A percentile compares a stretch with the other conserved stretches of the same genome.
phyloP scores from a whole-genome alignment of 2,329 filamentous ascomycete species.

The Diaporthe aspalathi region DNA sequence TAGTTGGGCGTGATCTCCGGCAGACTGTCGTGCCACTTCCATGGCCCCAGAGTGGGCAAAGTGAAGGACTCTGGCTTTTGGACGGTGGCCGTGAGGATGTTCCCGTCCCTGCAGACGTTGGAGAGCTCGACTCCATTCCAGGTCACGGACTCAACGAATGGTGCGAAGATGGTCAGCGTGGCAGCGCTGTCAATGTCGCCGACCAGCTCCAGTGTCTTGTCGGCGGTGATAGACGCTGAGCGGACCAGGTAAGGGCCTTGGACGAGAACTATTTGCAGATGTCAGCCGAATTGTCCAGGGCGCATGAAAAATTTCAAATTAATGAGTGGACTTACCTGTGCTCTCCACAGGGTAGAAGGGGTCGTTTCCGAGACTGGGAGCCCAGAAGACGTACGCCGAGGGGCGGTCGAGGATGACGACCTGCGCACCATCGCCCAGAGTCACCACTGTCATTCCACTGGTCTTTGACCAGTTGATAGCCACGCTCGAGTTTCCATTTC shows the following conservation, averaged over 20 bases:
- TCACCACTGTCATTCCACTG: slow-evolving; percentile 59
- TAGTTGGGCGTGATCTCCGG: slow-evolving; percentile 60
- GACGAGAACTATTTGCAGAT: slow-evolving; percentile 55
- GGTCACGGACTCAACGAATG: slow-evolving; percentile 57
- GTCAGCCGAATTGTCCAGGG: neutral
- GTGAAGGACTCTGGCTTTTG: slow-evolving; percentile 46
- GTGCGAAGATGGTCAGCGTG: slow-evolving; percentile 59
- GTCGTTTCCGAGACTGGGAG: slow-evolving; percentile 60
- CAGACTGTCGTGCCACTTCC: slow-evolving; percentile 61
- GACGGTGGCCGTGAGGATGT: slow-evolving; percentile 46
- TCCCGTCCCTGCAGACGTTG: slow-evolving; percentile 45
- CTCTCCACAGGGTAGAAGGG: slow-evolving; percentile 57
- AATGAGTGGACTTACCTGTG: slow-evolving; percentile 51
- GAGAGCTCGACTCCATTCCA: slow-evolving; percentile 61
- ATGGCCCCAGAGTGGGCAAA: slow-evolving; percentile 56
- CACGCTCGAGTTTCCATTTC: slow-evolving; percentile 53
- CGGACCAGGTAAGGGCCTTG: slow-evolving; percentile 65
- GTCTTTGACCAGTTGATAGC: slow-evolving; percentile 61
- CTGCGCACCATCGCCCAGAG: slow-evolving; percentile 58
- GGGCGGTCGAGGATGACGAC: slow-evolving; percentile 65
- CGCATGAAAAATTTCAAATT: neutral
- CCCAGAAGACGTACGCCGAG: slow-evolving; percentile 68
- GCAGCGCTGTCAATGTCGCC: slow-evolving; percentile 56
- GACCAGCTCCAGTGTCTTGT: slow-evolving; percentile 52
- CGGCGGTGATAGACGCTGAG: slow-evolving; percentile 50